Conservation (phyloP, 805 yeast species). For the Vanderwaltozyma polyspora region DNA sequence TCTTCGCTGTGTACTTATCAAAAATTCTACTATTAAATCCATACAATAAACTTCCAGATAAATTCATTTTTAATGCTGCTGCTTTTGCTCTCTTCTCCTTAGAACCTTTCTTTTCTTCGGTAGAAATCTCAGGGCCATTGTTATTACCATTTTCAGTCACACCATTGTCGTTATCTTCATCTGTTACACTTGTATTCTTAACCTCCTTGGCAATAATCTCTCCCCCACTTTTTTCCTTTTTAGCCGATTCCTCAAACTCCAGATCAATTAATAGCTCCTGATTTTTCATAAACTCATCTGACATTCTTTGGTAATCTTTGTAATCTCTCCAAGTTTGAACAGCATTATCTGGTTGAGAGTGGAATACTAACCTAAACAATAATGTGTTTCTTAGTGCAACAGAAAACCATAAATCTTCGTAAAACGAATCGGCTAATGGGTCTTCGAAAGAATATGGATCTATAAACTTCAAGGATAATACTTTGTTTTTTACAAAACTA, state of each 20-base stretch:
- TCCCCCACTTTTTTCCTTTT: neutral
- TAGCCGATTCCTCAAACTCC: slow-evolving; percentile 7
- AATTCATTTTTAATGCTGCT: slow-evolving; percentile 20
- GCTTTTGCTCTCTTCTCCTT: slow-evolving; percentile 7
- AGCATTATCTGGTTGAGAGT: slow-evolving; percentile 87
- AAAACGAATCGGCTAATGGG: slow-evolving; percentile 73
- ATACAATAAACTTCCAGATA: slow-evolving; percentile 22
- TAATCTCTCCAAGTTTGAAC: slow-evolving; percentile 89
- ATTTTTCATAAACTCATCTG: slow-evolving; percentile 39
- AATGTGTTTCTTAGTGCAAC: slow-evolving; percentile 76
- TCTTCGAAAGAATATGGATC: slow-evolving; percentile 88
- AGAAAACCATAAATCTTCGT: slow-evolving; percentile 75
- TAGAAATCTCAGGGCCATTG: neutral
- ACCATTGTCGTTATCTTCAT: neutral
- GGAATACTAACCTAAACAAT: slow-evolving; percentile 74
- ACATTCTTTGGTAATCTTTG: slow-evolving; percentile 53
- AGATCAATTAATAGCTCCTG: slow-evolving; percentile 24
- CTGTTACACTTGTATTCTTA: too few relatives aligned
- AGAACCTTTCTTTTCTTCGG: neutral
- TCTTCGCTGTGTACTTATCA: slow-evolving; percentile 68
- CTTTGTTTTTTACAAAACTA: slow-evolving; percentile 2
- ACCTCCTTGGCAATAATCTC: neutral
- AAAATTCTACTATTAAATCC: slow-evolving; percentile 38
- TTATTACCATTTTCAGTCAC: neutral
- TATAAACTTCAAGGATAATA: slow-evolving; percentile 36